Evolutionary conservation across 306 rosid genomes (phyloP).

Genomic region (Dicorynia guianensis): DNA sequence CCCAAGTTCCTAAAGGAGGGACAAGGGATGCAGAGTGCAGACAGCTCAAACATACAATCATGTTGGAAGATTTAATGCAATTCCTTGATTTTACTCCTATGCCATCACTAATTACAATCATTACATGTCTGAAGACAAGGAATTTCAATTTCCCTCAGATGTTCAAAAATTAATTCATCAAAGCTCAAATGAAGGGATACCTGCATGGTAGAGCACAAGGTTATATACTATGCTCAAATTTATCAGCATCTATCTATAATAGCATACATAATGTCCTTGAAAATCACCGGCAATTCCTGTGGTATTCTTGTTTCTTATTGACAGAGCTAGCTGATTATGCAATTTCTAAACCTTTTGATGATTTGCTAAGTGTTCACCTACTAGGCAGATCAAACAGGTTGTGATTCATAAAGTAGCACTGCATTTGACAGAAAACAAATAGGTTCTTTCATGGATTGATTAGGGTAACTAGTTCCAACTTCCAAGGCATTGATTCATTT

Average conservation of each 20-base stretch:
- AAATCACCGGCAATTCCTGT: not conserved
- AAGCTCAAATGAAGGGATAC: slow-evolving; percentile 79
- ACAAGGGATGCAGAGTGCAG: not conserved
- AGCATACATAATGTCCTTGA: slow-evolving; percentile 7
- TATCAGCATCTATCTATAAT: slow-evolving; percentile 11
- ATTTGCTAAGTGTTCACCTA: slow-evolving; percentile 12
- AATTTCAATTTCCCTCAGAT: slow-evolving; percentile 68
- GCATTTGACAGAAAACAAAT: not conserved
- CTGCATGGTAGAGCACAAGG: slow-evolving; percentile 49
- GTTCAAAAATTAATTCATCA: slow-evolving; percentile 92
- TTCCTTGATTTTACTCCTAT: slow-evolving; percentile 79
- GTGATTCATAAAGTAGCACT: not conserved
- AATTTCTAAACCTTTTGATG: slow-evolving; percentile 11
- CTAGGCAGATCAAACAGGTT: slow-evolving; percentile 1
- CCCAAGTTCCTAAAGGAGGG: not conserved
- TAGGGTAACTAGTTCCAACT: not conserved
- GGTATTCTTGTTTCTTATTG: slow-evolving; percentile 19
- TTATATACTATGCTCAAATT: slow-evolving; percentile 1
- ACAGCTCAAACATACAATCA: not conserved
- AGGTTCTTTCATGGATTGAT: not conserved
- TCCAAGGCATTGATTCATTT: not conserved
- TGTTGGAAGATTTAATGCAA: slow-evolving; percentile 64
- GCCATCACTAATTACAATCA: slow-evolving; percentile 77
- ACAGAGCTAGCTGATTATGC: not conserved
- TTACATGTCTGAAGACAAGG: slow-evolving; percentile 73